Conservation (phyloP, 2,329 filamentous ascomycete species). For the Plectosphaerella sp. region DNA sequence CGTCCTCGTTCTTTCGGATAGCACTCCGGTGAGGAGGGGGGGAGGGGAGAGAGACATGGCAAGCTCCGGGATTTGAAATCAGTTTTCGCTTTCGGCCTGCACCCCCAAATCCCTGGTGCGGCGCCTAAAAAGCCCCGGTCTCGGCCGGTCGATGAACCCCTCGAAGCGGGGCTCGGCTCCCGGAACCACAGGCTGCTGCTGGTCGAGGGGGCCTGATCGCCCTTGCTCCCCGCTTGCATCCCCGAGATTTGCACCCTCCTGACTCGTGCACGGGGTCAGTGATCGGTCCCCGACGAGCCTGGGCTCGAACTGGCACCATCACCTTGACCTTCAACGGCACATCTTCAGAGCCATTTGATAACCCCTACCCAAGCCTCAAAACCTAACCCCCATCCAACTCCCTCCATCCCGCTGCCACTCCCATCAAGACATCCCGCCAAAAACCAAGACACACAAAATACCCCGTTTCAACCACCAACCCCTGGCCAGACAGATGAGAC, state of each 20-base stretch:
- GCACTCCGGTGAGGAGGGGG: too few species aligned
- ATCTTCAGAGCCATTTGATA: not conserved
- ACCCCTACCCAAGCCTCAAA: not conserved
- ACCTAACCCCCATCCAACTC: not conserved
- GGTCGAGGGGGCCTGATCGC: not conserved
- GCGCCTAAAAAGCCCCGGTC: conserved; percentile 1
- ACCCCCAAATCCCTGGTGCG: too few species aligned
- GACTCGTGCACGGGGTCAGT: not conserved
- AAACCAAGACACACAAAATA: not conserved
- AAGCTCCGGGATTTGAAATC: too few species aligned
- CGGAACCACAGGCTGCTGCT: not conserved
- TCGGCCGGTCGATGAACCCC: conserved; percentile 6
- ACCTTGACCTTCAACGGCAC: too few species aligned
- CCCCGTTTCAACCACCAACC: conserved; percentile 3
- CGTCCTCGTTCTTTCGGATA: too few species aligned
- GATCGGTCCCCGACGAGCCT: too few species aligned
- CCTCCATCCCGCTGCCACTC: not conserved
- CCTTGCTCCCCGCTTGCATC: not conserved
- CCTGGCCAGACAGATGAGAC: not conserved
- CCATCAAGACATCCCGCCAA: not conserved
- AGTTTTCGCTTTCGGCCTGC: too few species aligned
- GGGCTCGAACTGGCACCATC: too few species aligned
- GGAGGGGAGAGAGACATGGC: too few species aligned
- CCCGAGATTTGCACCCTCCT: not conserved
- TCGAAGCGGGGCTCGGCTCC: not conserved